Evolutionary conservation across 1,284 basidiomycete species (phyloP).

Genomic region (Cryptococcus sp.): DNA sequence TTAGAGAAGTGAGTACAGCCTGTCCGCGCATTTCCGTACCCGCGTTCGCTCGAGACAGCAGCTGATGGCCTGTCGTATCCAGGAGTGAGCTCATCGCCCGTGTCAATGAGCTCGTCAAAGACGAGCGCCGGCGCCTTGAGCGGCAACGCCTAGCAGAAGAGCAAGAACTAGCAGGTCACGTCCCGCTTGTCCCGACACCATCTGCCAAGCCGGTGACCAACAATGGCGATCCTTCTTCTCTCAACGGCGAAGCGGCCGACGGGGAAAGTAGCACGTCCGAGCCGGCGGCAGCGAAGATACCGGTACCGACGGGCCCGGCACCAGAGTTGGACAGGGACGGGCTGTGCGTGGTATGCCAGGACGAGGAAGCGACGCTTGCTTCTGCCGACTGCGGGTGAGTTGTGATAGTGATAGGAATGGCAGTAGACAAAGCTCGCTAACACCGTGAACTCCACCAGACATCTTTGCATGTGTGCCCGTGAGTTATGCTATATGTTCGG

Average conservation of each 20-base stretch:
- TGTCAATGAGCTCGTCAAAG: constrained; percentile 61
- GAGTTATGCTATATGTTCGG: constrained; percentile 11
- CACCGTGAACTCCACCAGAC: constrained; percentile 52
- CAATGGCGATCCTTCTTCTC: not conserved
- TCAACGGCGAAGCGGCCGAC: not conserved
- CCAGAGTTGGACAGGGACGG: constrained; percentile 60
- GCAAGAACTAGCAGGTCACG: constrained; percentile 23
- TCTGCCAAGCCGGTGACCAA: not conserved
- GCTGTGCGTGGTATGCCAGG: constrained; percentile 82
- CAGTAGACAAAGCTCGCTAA: not conserved
- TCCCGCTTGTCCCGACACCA: not conserved
- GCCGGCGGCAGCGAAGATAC: constrained; percentile 19
- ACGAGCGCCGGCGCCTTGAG: constrained; percentile 57
- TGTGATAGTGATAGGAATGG: not conserved
- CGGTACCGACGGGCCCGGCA: constrained; percentile 40
- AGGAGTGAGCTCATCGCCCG: constrained; percentile 71
- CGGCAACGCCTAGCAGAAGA: constrained; percentile 47
- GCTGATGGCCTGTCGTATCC: constrained; percentile 56
- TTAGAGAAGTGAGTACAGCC: constrained; percentile 49
- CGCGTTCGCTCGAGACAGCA: constrained; percentile 52
- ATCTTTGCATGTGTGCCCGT: constrained; percentile 71
- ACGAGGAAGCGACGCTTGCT: constrained; percentile 84
- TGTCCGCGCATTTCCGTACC: no score
- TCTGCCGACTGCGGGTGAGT: constrained; percentile 88
- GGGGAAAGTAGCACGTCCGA: constrained; percentile 18